A percentile compares a stretch with the other conserved stretches of the same genome.
phyloP scores from a whole-genome alignment of 805 yeast genomes.

The Henningerozyma blattae region DNA sequence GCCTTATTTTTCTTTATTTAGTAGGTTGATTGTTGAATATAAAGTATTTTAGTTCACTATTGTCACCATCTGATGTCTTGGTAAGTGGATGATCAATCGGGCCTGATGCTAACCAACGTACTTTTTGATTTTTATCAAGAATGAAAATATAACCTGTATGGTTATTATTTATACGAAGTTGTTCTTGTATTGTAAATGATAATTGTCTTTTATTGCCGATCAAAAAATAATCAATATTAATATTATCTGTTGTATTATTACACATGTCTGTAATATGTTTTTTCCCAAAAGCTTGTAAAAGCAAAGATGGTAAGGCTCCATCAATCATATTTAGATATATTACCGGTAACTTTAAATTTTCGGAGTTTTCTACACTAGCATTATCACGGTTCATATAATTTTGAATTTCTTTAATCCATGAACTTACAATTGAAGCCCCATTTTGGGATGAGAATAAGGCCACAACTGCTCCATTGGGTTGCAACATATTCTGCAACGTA shows the following conservation, averaged over 20 bases:
- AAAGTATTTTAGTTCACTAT: no score
- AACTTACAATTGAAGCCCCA: neutral
- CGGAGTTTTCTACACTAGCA: no score
- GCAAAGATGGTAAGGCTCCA: neutral
- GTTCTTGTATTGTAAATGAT: slow-evolving; percentile 42
- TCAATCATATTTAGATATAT: neutral
- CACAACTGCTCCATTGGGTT: no score
- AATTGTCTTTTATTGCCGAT: slow-evolving; percentile 51
- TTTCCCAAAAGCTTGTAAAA: neutral
- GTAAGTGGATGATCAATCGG: no score
- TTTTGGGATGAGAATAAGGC: neutral
- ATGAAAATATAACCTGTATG: slow-evolving; percentile 77
- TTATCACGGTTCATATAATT: no score
- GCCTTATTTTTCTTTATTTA: no score
- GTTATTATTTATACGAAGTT: slow-evolving; percentile 55
- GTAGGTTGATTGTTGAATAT: no score
- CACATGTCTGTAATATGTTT: no score
- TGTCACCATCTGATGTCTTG: no score
- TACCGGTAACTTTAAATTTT: neutral
- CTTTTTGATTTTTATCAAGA: slow-evolving; percentile 59
- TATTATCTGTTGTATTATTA: neutral
- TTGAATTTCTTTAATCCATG: neutral
- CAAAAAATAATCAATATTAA: slow-evolving; percentile 20
- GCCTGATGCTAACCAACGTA: slow-evolving; percentile 88
- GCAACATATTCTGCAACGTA: no score